Evolutionary conservation across 179 eudicot genomes (phyloP), one percentile per base, ranked within the genome.

Genomic region (Nepenthes alata): DNA sequence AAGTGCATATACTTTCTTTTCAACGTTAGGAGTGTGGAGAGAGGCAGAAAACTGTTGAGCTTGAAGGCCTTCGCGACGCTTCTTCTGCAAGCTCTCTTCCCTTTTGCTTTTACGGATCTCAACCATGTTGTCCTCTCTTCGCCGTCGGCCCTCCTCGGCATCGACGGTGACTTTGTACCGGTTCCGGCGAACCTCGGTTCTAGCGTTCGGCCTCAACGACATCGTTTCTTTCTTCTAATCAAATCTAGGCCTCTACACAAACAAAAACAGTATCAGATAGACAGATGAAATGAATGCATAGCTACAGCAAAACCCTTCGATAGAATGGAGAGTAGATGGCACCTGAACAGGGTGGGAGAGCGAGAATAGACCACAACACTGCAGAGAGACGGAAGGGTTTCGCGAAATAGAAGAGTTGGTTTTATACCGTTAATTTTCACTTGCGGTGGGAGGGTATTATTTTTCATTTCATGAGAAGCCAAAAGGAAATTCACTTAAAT

Each of bases 51-150:
- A 80, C 12, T 65, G 73, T 53, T 67, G 78, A 51, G 70, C 57
- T 60, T 75, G 85, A 47, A 82, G 74, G 14, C 87, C 88, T 69
- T 86, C 94, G 11, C 88, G 87, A 47, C 94, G 90, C 81, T 88
- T 88, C 75, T 88, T 88, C 5, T 81, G 84, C 81, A 88, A 77
- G 72, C 78, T 88, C 74, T 88, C 94, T 60, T 86, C 94, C 2
- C 94, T 71, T 59, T 80, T 85, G 62, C 52, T 85, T 76, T 85
- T 87, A 0, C 95, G 80, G 77, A 85, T 85, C 87, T 88, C 96
- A 4, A 85, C 89, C 93, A 86, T 80, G 60, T 83, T 81, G 55
- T 86, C 89, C 69, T 88, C 93, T 58, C 96, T 75, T 62, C 96
- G 71, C 7, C 96, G 76, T 14, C 96, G 85, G 4, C 96, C 96